phyloP scores from a whole-genome alignment of 352 stramenopile species.

The Phytophthora crassamura region DNA sequence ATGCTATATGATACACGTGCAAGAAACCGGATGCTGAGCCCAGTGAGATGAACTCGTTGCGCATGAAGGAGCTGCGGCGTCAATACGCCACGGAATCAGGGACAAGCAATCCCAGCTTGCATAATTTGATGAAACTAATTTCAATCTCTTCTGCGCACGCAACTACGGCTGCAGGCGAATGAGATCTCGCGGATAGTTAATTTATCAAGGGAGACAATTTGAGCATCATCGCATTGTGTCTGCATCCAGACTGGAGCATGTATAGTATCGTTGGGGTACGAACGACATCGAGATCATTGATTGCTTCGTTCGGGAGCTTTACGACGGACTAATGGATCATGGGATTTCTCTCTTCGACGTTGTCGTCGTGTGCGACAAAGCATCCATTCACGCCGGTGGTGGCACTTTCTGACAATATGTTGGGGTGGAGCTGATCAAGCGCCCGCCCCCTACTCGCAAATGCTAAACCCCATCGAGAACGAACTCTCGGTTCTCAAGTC shows the following conservation, averaged over 20 bases:
- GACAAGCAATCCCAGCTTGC: not conserved
- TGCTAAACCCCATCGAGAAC: not conserved
- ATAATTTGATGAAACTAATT: not conserved
- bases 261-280: not conserved
- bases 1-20: not conserved
- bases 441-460: not conserved
- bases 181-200: not conserved
- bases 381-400: not conserved
- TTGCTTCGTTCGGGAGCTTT: not conserved
- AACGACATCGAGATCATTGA: not conserved
- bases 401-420: not conserved
- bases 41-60: not conserved
- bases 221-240: not conserved
- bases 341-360: not conserved
- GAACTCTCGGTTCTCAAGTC: not conserved
- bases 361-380: not conserved
- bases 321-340: not conserved
- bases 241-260: not conserved
- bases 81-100: not conserved
- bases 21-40: not conserved
- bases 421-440: not conserved
- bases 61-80: not conserved
- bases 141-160: not conserved
- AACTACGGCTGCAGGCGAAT: not conserved
- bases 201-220: not conserved